Conservation (phyloP, 2,329 filamentous ascomycete species). For the Venturia effusa region DNA sequence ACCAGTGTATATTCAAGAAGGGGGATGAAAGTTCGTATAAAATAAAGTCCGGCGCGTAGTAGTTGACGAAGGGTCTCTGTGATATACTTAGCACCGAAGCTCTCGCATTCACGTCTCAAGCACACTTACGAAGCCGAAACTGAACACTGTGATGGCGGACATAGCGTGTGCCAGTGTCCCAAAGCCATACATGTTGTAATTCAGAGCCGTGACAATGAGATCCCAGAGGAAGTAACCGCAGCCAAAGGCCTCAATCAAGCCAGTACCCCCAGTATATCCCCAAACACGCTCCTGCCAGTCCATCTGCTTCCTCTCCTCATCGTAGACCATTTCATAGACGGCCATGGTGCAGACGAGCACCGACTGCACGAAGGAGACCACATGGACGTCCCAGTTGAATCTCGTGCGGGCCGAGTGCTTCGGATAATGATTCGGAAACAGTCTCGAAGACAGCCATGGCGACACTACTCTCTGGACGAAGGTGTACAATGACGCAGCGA, state of each 20-base stretch:
- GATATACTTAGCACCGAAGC: background rate
- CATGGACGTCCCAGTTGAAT: constrained; percentile 77
- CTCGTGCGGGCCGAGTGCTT: constrained; percentile 51
- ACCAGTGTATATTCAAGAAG: constrained; percentile 86
- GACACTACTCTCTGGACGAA: constrained; percentile 56
- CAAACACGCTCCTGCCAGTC: constrained; percentile 58
- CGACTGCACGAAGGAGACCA: constrained; percentile 74
- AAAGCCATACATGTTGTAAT: constrained; percentile 62
- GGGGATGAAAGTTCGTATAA: constrained; percentile 80
- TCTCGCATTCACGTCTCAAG: background rate
- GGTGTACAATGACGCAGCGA: constrained; percentile 58
- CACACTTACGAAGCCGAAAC: constrained; percentile 63
- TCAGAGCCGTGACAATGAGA: constrained; percentile 54
- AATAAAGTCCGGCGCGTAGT: constrained; percentile 70
- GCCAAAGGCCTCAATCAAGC: constrained; percentile 65
- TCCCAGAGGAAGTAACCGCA: constrained; percentile 82
- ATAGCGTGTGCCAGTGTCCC: constrained; percentile 69
- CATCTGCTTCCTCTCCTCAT: constrained; percentile 58
- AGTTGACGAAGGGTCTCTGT: constrained; percentile 75
- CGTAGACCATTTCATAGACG: constrained; percentile 60
- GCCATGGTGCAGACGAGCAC: constrained; percentile 59
- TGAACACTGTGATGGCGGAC: constrained; percentile 62
- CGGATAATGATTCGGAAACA: constrained; percentile 55
- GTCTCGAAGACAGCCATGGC: constrained; percentile 49
- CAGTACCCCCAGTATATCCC: constrained; percentile 63